Evolutionary conservation across 345 rosid genomes (phyloP).

Genomic region (Rhizophora apiculata): DNA sequence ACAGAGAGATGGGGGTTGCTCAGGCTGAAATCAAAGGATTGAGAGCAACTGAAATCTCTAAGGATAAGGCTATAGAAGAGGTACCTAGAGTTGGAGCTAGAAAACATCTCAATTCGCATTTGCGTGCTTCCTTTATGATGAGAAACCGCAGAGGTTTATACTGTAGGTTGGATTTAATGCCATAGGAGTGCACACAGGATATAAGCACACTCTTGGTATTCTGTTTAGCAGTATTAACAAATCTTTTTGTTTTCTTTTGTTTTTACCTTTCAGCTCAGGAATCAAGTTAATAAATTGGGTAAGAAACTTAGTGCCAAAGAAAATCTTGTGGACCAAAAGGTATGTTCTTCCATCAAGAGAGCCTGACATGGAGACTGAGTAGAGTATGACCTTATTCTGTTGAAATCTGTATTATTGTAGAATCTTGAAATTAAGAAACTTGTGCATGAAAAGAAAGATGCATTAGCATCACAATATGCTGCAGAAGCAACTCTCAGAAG

Average conservation of each 20-base stretch:
- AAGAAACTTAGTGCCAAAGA: slow-evolving; percentile 50
- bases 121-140: no score
- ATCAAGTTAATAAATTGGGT: slow-evolving; percentile 46
- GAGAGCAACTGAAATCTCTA: slow-evolving; percentile 57
- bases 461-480: slow-evolving; percentile 81
- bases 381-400: slow-evolving; percentile 10
- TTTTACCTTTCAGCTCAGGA: slow-evolving; percentile 48
- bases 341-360: slow-evolving; percentile 14
- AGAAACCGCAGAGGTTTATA: no score
- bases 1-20: slow-evolving; percentile 47
- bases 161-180: no score
- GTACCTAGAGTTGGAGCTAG: slow-evolving; percentile 30
- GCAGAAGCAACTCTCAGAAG: slow-evolving; percentile 85
- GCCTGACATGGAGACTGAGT: slow-evolving; percentile 2
- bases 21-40: slow-evolving; percentile 61
- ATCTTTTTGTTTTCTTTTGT: neutral
- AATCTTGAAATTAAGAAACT: slow-evolving; percentile 75
- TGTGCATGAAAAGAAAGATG: slow-evolving; percentile 64
- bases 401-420: slow-evolving; percentile 33
- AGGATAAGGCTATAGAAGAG: slow-evolving; percentile 69
- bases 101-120: neutral
- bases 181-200: no score
- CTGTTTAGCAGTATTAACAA: neutral
- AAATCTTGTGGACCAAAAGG: slow-evolving; percentile 62
- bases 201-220: neutral